These are phyloP conservation scores for Syncephalastrum racemosum DNA, from an alignment of 371 early-diverging fungal genomes.

Conservation along the genomic window DNA sequence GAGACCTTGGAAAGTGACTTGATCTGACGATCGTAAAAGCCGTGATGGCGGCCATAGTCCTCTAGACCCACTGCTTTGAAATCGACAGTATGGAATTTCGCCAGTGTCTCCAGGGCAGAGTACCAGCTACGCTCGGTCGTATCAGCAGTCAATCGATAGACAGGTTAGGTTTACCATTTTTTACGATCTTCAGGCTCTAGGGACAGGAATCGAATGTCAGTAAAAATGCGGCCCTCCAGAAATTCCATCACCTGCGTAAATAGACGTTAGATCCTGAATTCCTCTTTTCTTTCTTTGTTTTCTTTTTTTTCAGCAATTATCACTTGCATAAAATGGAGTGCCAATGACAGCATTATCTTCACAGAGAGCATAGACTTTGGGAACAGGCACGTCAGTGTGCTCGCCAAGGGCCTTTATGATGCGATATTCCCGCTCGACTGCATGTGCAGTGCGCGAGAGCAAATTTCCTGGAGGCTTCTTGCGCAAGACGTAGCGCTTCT, in stretches of 20 bases:
- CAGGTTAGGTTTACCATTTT: conserved; percentile 37
- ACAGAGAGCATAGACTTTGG: conserved; percentile 79
- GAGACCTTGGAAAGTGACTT: conserved; percentile 65
- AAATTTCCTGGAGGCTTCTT: conserved; percentile 89
- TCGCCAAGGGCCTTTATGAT: conserved; percentile 74
- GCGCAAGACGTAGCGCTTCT: conserved; percentile 68
- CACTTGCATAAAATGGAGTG: conserved; percentile 82
- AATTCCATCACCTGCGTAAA: conserved; percentile 79
- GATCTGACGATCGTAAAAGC: conserved; percentile 84
- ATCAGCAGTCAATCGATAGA: background rate
- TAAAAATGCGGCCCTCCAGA: conserved; percentile 81
- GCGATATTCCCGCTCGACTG: conserved; percentile 87
- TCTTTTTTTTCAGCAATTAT: conserved; percentile 14
- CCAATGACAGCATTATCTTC: conserved; percentile 76
- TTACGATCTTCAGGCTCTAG: conserved; percentile 56
- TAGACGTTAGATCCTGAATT: background rate
- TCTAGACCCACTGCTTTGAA: conserved; percentile 63
- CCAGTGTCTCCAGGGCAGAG: conserved; percentile 71
- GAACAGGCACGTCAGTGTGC: conserved; percentile 81
- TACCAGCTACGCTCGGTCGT: conserved; percentile 50
- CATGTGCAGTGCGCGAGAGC: conserved; percentile 81
- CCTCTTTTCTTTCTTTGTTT: conserved; percentile 3
- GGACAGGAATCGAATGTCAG: conserved; percentile 54
- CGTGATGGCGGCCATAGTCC: conserved; percentile 60
- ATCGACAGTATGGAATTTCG: conserved; percentile 75